Evolutionary conservation across 1,284 basidiomycete species (phyloP), one percentile per base, ranked within the genome.

Genomic region (Irpex sp.): DNA sequence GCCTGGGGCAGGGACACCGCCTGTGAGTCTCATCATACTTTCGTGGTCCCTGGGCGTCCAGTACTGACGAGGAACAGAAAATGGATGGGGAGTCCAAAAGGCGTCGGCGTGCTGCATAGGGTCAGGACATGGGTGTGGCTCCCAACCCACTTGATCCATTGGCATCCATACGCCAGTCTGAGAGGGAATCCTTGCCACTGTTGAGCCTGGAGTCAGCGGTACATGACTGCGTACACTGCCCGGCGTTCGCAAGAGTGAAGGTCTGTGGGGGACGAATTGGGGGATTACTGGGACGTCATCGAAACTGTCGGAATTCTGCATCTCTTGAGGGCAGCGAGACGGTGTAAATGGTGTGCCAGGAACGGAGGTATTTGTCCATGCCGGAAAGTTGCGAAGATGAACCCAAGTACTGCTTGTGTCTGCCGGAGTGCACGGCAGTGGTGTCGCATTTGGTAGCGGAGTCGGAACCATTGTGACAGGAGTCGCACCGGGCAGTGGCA

Each of bases 81-180:
- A 48, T 28, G 21, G 19, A 53, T 59, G 51, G 18, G 49, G n/a
- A 23, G 58, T 23, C 58, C 49, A 59, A 49, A 59, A 59, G 10
- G 51, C 18, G 8, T 18, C 19, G 33, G 42, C 58, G 21, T 35
- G 48, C 18, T 54, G 18, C 16, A 33, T 55, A 9, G 58, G 58
- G 21, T 45, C 58, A 9, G 51, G 58, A 28, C 37, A 45, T 9
- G 58, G 49, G 21, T 59, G 58, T 14, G 49, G 39, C 19, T 23
- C 51, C 58, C 58, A 59, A 8, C 47, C 28, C 8, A n/a, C 33
- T 45, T 51, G 57, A 33, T 37, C 23, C 12, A 19, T n/a, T 35
- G 19, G 54, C 33, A 56, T 56, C 28, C 18, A n/a, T 18, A 35
- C 18, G 6, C 33, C 54, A 33, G 21, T 28, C 54, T 12, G 19